Percentiles rank a stretch among this genome's conserved stretches.
phyloP scores from a whole-genome alignment of 805 yeast species.

The Naumovozyma baii region DNA sequence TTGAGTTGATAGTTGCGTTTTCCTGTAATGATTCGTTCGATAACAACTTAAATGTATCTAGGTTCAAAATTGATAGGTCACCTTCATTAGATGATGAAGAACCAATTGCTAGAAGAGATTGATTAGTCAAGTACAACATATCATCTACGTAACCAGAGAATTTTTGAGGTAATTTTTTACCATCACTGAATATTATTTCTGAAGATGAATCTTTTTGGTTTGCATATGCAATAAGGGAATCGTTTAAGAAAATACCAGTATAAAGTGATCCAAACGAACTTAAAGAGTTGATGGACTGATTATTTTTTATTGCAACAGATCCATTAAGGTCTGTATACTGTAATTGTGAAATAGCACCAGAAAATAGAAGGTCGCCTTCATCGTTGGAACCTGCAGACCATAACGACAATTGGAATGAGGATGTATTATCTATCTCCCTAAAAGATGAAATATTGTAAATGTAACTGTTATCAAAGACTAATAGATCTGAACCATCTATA shows the following conservation, averaged over 20 bases:
- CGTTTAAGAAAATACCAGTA: constrained; percentile 35
- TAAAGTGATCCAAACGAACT: constrained; percentile 10
- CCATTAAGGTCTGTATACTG: constrained; percentile 16
- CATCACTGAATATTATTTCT: constrained; percentile 5
- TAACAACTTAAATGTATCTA: constrained; percentile 40
- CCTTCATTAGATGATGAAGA: constrained; percentile 1
- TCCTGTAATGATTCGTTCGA: constrained; percentile 31
- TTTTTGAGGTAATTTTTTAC: constrained; percentile 6
- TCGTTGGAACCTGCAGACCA: constrained; percentile 24
- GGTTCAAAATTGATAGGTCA: constrained; percentile 20
- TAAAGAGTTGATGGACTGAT: constrained; percentile 6
- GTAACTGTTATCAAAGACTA: constrained; percentile 19
- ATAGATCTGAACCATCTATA: constrained; percentile 11
- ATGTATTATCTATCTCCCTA: constrained; percentile 11
- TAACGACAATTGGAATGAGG: constrained; percentile 19
- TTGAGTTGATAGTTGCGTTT: constrained; percentile 33
- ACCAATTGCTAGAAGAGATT: constrained; percentile 17
- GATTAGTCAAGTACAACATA: constrained; percentile 21
- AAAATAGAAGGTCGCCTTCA: constrained; percentile 28
- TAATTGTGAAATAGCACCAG: constrained; percentile 21
- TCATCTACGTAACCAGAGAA: constrained; percentile 17
- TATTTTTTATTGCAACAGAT: constrained; percentile 10
- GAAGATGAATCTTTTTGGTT: constrained; percentile 36
- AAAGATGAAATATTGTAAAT: constrained; percentile 25
- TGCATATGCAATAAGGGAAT: constrained; percentile 44